Evolutionary conservation across 2,329 filamentous ascomycete genomes (phyloP).

Genomic region (Cercospora sp.): DNA sequence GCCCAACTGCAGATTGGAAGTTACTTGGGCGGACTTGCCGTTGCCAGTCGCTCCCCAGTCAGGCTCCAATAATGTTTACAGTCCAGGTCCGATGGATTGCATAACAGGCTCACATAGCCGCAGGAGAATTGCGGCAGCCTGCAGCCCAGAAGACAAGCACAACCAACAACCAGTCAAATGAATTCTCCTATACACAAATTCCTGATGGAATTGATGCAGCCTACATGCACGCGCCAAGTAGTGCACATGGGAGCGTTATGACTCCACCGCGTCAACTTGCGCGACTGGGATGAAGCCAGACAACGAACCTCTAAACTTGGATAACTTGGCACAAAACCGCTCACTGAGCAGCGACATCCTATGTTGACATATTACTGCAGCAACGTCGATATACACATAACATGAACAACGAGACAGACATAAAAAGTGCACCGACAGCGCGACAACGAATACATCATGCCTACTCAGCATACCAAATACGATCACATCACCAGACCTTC

Average conservation of each 20-base stretch:
- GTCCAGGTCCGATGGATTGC: neutral
- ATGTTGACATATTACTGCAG: constrained; percentile 7
- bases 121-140: neutral
- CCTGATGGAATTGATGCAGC: constrained; percentile 3
- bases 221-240: constrained; percentile 7
- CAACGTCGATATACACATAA: constrained; percentile 10
- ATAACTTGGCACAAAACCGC: neutral
- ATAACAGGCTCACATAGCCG: neutral
- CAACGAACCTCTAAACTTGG: neutral
- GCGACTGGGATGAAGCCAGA: constrained; percentile 10
- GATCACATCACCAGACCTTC: constrained; percentile 1
- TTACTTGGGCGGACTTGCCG: neutral
- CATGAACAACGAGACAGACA: neutral
- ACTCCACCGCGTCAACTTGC: neutral
- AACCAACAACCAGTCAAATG: neutral
- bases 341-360: constrained; percentile 5
- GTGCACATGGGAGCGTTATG: constrained; percentile 1
- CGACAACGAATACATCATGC: neutral
- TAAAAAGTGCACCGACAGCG: neutral
- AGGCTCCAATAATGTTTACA: neutral
- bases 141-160: neutral
- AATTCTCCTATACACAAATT: neutral
- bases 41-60: neutral
- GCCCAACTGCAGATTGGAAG: too few species aligned
- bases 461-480: neutral